A percentile compares a stretch with the other conserved stretches of the same genome.
phyloP scores from a whole-genome alignment of 768 basidiomycete genomes.

The Boletales sp. region DNA sequence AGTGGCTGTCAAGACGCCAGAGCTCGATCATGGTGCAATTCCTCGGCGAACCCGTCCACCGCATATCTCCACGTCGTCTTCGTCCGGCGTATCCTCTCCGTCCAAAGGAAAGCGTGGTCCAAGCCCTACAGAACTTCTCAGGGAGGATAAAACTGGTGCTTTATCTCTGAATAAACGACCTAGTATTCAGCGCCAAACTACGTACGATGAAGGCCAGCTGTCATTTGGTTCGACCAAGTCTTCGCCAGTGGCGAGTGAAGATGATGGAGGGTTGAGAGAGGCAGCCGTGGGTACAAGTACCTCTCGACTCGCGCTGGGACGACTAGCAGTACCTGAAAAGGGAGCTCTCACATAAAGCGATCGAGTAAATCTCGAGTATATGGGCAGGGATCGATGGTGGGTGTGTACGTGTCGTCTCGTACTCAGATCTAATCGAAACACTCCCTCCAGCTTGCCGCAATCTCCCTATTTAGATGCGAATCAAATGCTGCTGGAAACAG shows the following conservation, averaged over 20 bases:
- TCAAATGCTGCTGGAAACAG: not conserved
- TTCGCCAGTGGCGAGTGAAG: slow-evolving; percentile 8
- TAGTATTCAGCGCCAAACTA: slow-evolving; percentile 51
- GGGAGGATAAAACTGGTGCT: slow-evolving; percentile 57
- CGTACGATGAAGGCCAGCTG: slow-evolving; percentile 8
- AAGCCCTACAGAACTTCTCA: slow-evolving; percentile 67
- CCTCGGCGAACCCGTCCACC: slow-evolving; percentile 7
- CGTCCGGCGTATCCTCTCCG: slow-evolving; percentile 26
- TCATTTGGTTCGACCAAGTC: slow-evolving; percentile 12
- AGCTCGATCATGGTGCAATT: not conserved
- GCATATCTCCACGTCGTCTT: slow-evolving; percentile 10
- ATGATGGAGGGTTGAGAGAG: slow-evolving; percentile 3
- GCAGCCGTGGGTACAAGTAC: not conserved
- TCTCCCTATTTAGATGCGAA: slow-evolving; percentile 9
- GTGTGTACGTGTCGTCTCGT: slow-evolving; percentile 7
- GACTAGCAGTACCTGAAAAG: slow-evolving; percentile 6
- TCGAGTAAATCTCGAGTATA: slow-evolving; percentile 1
- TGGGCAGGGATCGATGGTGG: slow-evolving; percentile 5
- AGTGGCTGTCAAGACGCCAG: not conserved
- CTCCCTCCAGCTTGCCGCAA: slow-evolving; percentile 1
- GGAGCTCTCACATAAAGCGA: slow-evolving; percentile 11
- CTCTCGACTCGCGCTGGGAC: slow-evolving; percentile 5
- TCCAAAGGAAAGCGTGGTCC: slow-evolving; percentile 60
- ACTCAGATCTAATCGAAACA: slow-evolving; percentile 4
- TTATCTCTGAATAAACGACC: slow-evolving; percentile 60